Base-by-base conservation (phyloP, 2,329 filamentous ascomycete species). In the Amphichorda felina region DNA sequence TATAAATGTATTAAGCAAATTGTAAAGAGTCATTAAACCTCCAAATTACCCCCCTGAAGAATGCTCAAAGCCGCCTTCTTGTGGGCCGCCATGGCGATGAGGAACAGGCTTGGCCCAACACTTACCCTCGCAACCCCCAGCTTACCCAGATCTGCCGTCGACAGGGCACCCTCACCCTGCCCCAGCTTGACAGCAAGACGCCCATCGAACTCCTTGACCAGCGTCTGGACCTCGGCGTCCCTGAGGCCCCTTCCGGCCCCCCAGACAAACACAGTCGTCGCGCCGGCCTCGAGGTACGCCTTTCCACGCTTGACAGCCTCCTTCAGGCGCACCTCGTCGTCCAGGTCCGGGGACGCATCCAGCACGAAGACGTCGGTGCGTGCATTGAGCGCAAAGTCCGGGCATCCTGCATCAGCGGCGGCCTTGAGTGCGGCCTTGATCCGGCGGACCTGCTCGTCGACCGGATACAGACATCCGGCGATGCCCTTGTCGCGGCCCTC, bases 241-340 rank as follows among this genome's bases (percentile, higher is more conserved):
- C 55, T 55, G 10, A 72, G 46, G 28, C 70, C 51, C 11, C 60
- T 48, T 25, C 51, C 51, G 2, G 57, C 70, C 11, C 73, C 73
- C 72, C 71, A 79, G 35, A 75, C 70, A 53, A 77, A 79, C 0
- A 74, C 61, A 1, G 68, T 75, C 10, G 63, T 68, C 0, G 74
- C 75, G 0, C 74, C 75, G 3, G 71, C 71, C 1, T 58, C 63
- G 3, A 79, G 54, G 46, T 70, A 79, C n/a, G 63, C 65, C 38
- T 63, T 66, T 0, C 72, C 75, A 1, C 75, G 57, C 33, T 53
- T 48, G 31, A 78, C 57, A 2, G 65, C 70, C 33, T 75, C 67
- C 3, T 57, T 47, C 8, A 75, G 39, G 4, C 45, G 49, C 9
- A 37, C 49, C 33, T 50, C 64, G 30, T 58, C 53, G 14, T 49